A percentile compares a stretch with the other conserved stretches of the same genome.
Conservation (phyloP, 148 eudicot species). For the Cornus florida region DNA sequence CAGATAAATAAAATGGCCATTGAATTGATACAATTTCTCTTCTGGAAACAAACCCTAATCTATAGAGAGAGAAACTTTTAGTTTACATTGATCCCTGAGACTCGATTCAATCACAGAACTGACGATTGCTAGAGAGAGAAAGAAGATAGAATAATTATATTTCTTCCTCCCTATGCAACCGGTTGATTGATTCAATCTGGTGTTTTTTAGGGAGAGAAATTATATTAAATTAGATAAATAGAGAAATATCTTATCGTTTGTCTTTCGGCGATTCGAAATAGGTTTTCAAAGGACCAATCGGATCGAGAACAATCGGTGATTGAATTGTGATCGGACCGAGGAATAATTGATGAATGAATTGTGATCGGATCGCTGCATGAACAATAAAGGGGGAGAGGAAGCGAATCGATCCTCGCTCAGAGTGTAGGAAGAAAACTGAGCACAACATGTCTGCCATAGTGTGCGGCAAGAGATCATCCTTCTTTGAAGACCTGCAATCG, state of each 20-base stretch:
- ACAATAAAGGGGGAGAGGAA: conserved; percentile 8
- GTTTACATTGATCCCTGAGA: not conserved
- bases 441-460: conserved; percentile 80
- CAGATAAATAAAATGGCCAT: not conserved
- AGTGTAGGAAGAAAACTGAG: conserved; percentile 13
- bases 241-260: not conserved
- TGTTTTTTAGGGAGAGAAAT: not conserved
- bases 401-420: conserved; percentile 20
- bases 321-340: not conserved
- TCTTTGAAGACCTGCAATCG: conserved; percentile 72
- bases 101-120: not conserved
- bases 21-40: not conserved
- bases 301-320: no score
- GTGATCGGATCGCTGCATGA: conserved; percentile 19
- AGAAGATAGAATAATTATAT: no score
- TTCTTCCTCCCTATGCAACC: not conserved
- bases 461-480: conserved; percentile 87
- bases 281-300: not conserved
- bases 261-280: not conserved
- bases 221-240: not conserved
- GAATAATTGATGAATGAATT: not conserved
- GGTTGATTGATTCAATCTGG: conserved; percentile 1
- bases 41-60: not conserved
- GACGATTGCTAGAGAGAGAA: not conserved
- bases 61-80: not conserved